Evolutionary conservation across 1,284 basidiomycete species (phyloP).

Genomic region (Ceratorhiza oryzae-sativae): DNA sequence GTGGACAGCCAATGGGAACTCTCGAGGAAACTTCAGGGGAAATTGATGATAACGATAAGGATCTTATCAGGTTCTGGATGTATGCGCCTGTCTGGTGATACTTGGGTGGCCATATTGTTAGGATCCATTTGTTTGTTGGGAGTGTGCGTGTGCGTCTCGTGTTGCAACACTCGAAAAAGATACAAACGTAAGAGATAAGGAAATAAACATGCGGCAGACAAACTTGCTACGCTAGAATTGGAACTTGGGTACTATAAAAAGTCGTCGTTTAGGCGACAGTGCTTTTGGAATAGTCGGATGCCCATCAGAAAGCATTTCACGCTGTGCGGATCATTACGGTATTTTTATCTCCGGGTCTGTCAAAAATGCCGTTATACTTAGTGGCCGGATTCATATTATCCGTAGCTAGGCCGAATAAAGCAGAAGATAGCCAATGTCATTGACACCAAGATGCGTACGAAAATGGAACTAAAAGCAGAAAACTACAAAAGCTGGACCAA

Average conservation of each 20-base stretch:
- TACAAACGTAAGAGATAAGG: neutral
- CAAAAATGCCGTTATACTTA: too few relatives aligned
- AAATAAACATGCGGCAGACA: neutral
- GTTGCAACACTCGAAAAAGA: neutral
- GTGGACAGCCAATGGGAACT: neutral
- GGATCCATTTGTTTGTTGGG: too few relatives aligned
- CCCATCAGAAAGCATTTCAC: neutral
- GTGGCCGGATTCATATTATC: too few relatives aligned
- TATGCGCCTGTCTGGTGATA: neutral
- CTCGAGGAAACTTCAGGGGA: neutral
- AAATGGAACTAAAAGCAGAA: conserved; percentile 4
- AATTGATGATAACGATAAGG: conserved; percentile 1
- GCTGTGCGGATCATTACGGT: too few relatives aligned
- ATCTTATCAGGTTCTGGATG: conserved; percentile 2
- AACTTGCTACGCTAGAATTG: neutral
- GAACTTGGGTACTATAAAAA: neutral
- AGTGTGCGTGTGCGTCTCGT: neutral
- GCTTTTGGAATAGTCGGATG: neutral
- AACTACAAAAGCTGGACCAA: conserved; percentile 8
- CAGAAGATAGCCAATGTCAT: conserved; percentile 31
- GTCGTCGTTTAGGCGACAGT: neutral
- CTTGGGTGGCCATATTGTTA: neutral
- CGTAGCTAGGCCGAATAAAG: too few relatives aligned
- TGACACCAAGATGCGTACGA: conserved; percentile 27
- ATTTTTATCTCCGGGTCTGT: neutral